Evolutionary conservation across 768 basidiomycete genomes (phyloP), one percentile per base, ranked within the genome.

Genomic region (Boletus subcaerulescens): DNA sequence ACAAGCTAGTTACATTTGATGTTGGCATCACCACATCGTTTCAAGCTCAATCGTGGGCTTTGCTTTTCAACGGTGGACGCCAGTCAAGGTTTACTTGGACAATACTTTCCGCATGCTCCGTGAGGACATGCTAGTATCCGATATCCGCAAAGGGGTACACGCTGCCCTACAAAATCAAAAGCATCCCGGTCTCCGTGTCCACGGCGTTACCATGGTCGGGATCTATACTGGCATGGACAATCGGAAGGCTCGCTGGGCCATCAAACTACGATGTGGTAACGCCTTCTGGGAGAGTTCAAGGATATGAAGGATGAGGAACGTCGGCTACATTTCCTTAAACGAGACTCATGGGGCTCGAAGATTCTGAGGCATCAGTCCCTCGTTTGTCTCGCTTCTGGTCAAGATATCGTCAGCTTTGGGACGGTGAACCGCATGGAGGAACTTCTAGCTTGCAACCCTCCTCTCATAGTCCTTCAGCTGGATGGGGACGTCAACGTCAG

Each of bases 371-470:
- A 88, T 58, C 80, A 80, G 55, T 82, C 84, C 0, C 60, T 84
- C 17, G 72, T 76, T 4, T 84, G 79, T 55, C 71, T 89, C 17
- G 42, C 82, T 10, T 68, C 77, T 32, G 80, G 79, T 35, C 71
- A 60, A 22, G 67, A 80, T 17, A 65, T 83, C 18, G 63, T 85
- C 10, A 78, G 79, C 0, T 85, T 87, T 53, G 78, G 81, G 1
- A 77, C 71, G 1, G 70, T 89, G 31, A 55, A 76, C 46, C 79
- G 86, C 1, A 82, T 83, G 42, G 84, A 84, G 58, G 75, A 75
- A 6, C 74, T 77, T 0, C 69, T 89, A 1, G 73, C 78, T 0
- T 48, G 70, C 53, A 71, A 71, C 0, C 78, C 74, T 0, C 84
- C 86, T 0, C 58, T 77, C 10, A 65, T 89, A 35, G 74, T 83